These are phyloP conservation scores for Hordeum marinum DNA, from an alignment of 176 grass and related monocot genomes.

Conservation along the genomic window DNA sequence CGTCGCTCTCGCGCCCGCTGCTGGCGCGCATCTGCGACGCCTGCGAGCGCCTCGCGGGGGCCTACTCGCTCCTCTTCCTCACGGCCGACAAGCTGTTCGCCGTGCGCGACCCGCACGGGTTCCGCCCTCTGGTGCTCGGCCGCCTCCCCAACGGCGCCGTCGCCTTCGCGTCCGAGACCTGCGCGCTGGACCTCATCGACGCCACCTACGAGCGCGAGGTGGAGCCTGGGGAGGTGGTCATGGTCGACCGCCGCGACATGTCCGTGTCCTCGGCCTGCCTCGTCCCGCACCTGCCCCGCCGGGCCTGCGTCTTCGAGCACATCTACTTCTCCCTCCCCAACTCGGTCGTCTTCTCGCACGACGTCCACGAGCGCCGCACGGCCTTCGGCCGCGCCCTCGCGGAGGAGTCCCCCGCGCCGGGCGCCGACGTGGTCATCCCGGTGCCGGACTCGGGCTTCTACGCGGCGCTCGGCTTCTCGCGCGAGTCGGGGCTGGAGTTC, in stretches of 20 bases:
- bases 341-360: conserved; percentile 63
- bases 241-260: conserved; percentile 68
- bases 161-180: conserved; percentile 77
- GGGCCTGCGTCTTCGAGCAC: conserved; percentile 69
- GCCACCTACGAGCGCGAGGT: conserved; percentile 74
- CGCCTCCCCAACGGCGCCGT: conserved; percentile 55
- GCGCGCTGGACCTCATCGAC: conserved; percentile 77
- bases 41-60: conserved; percentile 49
- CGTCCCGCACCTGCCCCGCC: conserved; percentile 37
- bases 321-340: conserved; percentile 73
- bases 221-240: conserved; percentile 61
- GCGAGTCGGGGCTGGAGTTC: conserved; percentile 56
- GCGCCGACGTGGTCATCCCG: conserved; percentile 68
- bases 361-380: conserved; percentile 62
- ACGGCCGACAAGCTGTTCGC: conserved; percentile 62
- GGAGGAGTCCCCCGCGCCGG: conserved; percentile 38
- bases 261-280: conserved; percentile 41
- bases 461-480: conserved; percentile 63
- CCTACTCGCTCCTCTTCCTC: conserved; percentile 68
- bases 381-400: conserved; percentile 66
- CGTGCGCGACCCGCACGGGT: conserved; percentile 66
- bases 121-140: conserved; percentile 77
- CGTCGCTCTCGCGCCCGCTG: conserved; percentile 52
- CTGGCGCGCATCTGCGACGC: conserved; percentile 56
- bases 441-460: conserved; percentile 71